Conservation (phyloP, 208 protist genomes). For the Acanthamoeba castellanii region DNA sequence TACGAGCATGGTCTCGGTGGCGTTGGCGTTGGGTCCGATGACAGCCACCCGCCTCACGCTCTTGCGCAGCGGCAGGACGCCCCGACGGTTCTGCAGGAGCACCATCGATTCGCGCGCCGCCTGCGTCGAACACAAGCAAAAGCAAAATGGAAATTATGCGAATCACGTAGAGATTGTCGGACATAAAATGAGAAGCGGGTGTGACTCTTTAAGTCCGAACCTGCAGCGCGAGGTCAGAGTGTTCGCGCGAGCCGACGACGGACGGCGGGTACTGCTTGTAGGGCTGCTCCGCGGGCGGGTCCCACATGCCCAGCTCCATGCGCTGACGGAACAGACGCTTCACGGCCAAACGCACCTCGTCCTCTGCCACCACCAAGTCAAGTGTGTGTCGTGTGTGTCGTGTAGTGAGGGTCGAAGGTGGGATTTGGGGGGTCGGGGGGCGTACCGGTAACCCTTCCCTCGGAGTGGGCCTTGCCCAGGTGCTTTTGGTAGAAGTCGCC, state of each 20-base stretch:
- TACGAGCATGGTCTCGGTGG: slow-evolving; percentile 64
- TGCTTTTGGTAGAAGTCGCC: slow-evolving; percentile 50
- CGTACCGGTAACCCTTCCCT: slow-evolving; percentile 45
- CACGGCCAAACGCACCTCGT: slow-evolving; percentile 24
- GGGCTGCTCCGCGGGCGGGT: slow-evolving; percentile 72
- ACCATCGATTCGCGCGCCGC: slow-evolving; percentile 75
- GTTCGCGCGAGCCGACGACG: slow-evolving; percentile 37
- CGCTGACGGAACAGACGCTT: slow-evolving; percentile 56
- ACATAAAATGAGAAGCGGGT: neutral
- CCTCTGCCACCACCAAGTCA: neutral
- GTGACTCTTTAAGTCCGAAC: neutral
- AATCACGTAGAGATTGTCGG: neutral
- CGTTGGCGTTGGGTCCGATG: slow-evolving; percentile 77
- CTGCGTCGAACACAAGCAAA: neutral
- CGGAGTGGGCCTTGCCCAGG: neutral
- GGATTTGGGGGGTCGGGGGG: neutral
- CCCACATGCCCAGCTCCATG: slow-evolving; percentile 77
- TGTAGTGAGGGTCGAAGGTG: neutral
- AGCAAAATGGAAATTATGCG: neutral
- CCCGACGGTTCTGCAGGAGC: slow-evolving; percentile 73
- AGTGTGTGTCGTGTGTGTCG: neutral
- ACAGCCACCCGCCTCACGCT: slow-evolving; percentile 30
- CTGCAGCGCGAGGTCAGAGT: slow-evolving; percentile 53
- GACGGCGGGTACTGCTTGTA: slow-evolving; percentile 61
- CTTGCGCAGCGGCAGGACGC: slow-evolving; percentile 62